Conservation (phyloP, 495 filamentous ascomycete species). For the Apiosordaria backusii region DNA sequence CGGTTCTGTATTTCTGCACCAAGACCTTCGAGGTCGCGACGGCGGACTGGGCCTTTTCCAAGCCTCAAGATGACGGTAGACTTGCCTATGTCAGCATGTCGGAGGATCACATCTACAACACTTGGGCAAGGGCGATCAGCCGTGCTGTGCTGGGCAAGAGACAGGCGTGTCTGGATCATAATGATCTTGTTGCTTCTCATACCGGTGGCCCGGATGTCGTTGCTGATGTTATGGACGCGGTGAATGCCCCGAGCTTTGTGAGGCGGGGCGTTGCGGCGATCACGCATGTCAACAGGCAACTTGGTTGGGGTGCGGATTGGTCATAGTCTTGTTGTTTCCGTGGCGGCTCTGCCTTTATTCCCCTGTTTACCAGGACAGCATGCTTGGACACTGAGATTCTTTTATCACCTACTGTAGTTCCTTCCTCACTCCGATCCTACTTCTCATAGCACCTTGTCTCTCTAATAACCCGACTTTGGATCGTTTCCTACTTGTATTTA, state of each 20-base stretch:
- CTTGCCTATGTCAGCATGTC: conserved; percentile 45
- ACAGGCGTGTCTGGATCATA: conserved; percentile 39
- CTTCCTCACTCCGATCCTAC: no score
- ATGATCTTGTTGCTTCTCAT: conserved; percentile 38
- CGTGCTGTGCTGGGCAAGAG: conserved; percentile 41
- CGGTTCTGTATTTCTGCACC: conserved; percentile 58
- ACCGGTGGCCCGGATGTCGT: conserved; percentile 29
- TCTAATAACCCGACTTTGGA: no score
- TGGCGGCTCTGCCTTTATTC: no score
- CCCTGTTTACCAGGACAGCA: no score
- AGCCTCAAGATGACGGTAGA: conserved; percentile 19
- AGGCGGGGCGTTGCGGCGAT: conserved; percentile 41
- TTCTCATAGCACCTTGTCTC: no score
- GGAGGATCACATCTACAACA: conserved; percentile 47
- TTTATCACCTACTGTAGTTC: no score
- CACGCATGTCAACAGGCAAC: conserved; percentile 43
- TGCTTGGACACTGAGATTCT: no score
- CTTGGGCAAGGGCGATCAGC: conserved; percentile 44
- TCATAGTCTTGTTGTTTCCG: conserved; percentile 7
- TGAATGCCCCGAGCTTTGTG: conserved; percentile 29
- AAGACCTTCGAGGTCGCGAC: conserved; percentile 57
- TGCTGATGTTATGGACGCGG: conserved; percentile 29
- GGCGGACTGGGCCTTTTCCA: conserved; percentile 52
- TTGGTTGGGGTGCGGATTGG: conserved; percentile 41
- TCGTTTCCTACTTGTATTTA: no score